Evolutionary conservation across 176 grass and related monocot species (phyloP), one percentile per base, ranked within the genome.

Genomic region (Rhipidocladum racemiflorum): DNA sequence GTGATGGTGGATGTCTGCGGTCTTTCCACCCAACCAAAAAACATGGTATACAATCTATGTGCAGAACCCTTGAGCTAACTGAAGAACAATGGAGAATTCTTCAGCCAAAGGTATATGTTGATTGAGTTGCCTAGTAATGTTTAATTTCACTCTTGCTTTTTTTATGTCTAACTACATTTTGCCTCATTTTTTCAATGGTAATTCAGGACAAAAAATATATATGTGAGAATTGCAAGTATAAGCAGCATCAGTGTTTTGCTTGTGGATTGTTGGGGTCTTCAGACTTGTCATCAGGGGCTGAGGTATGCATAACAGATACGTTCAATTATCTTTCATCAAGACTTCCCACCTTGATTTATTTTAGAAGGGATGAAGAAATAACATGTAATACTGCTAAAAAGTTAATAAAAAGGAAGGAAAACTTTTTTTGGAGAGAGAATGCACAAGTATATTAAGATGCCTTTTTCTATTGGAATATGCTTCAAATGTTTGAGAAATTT

Each of bases 181-280:
- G 12, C 53, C 69, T 86, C 65, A 65, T 87, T 30, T 39, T 68
- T 42, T 61, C 38, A 35, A 71, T 77, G 30, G 43, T 78, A 85
- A 75, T 85, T 77, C 57, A 88, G 79, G 64, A 65, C 15, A 27
- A 29, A 65, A 20, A 11, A 46, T 94, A 70, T 80, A 48, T 84
- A 46, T 94, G 91, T 61, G 40, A 85, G 53, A 91, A 91, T 40
- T 91, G 85, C 42, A 62, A 38, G 65, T 81, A 81, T 85, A 81
- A 83, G 18, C 77, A 85, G 57, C 88, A 94, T 67, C 91, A 91
- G 46, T 94, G 91, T 70, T 91, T 74, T 86, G 62, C 74, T 61
- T 94, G 88, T 86, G 88, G 86, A 83, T 60, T 57, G 32, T 90
- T 94, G 51, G 88, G 82, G 7, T 91, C 85, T 79, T 93, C 91